These are phyloP conservation scores for Neurospora discreta DNA, from an alignment of 495 filamentous ascomycete genomes.

Conservation along the genomic window DNA sequence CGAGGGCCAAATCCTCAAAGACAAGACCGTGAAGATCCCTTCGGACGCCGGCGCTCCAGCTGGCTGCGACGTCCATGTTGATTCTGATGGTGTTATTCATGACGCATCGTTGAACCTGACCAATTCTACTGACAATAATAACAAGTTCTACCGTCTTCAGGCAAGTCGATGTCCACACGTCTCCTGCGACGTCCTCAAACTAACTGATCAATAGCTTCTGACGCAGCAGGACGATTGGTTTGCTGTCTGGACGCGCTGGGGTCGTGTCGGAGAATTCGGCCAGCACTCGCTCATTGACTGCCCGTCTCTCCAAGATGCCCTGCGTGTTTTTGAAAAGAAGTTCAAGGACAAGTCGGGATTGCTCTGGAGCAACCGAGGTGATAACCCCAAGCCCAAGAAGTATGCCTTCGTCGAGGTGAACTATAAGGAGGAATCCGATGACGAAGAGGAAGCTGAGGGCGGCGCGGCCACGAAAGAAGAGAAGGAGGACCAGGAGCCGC, in stretches of 20 bases:
- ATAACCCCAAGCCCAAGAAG: slow-evolving; percentile 49
- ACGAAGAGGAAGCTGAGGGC: slow-evolving; percentile 43
- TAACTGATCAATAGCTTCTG: slow-evolving; percentile 23
- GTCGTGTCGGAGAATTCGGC: slow-evolving; percentile 64
- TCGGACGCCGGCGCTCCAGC: slow-evolving; percentile 31
- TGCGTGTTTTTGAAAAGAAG: slow-evolving; percentile 51
- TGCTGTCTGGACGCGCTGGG: slow-evolving; percentile 62
- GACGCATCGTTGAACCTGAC: slow-evolving; percentile 54
- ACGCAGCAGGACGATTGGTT: slow-evolving; percentile 20
- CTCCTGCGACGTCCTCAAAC: slow-evolving; percentile 1
- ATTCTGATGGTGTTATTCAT: slow-evolving; percentile 48
- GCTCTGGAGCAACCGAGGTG: slow-evolving; percentile 50
- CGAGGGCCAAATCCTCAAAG: slow-evolving; percentile 33
- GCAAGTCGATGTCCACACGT: slow-evolving; percentile 11
- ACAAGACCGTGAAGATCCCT: slow-evolving; percentile 34
- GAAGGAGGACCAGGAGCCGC: slow-evolving; percentile 22
- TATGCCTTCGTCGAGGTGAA: slow-evolving; percentile 66
- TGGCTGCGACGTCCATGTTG: slow-evolving; percentile 50
- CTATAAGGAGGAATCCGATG: slow-evolving; percentile 55
- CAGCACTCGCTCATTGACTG: slow-evolving; percentile 39
- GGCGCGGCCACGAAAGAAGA: slow-evolving; percentile 18
- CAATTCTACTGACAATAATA: slow-evolving; percentile 49
- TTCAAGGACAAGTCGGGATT: slow-evolving; percentile 73
- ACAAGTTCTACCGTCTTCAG: slow-evolving; percentile 66
- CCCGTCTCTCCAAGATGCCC: slow-evolving; percentile 34